Conservation (phyloP, 495 filamentous ascomycete species). For the Xylaria intraflava region DNA sequence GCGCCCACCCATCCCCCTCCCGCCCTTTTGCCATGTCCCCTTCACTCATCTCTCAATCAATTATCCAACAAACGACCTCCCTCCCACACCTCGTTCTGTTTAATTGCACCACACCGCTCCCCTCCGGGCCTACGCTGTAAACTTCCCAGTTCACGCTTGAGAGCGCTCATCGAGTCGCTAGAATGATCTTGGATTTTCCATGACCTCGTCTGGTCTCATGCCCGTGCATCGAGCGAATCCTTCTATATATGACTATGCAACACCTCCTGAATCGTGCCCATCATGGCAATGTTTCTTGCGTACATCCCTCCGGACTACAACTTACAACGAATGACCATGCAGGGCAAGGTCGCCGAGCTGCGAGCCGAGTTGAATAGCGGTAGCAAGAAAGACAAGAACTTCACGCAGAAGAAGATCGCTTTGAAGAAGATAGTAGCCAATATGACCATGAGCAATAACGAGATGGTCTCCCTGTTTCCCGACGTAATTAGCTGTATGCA, state of each 20-base stretch:
- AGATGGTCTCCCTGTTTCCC: slow-evolving; percentile 96
- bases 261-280: slow-evolving; percentile 13
- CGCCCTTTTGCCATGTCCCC: neutral
- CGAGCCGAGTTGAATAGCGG: slow-evolving; percentile 88
- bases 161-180: neutral
- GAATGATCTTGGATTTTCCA: neutral
- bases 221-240: neutral
- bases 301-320: slow-evolving; percentile 36
- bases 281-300: slow-evolving; percentile 45
- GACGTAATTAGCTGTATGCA: slow-evolving; percentile 94
- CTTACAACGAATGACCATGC: slow-evolving; percentile 41
- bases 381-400: slow-evolving; percentile 98
- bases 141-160: neutral
- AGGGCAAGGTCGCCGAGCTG: slow-evolving; percentile 99
- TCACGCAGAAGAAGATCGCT: slow-evolving; percentile 93
- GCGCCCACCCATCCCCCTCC: neutral
- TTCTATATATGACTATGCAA: slow-evolving; percentile 20
- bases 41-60: neutral
- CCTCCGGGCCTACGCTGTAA: neutral
- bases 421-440: slow-evolving; percentile 99
- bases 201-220: neutral
- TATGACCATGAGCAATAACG: slow-evolving; percentile 99
- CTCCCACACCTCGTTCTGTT: neutral
- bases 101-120: neutral
- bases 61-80: neutral